Conservation (phyloP, 768 basidiomycete species). For the Gymnopilus junonius region DNA sequence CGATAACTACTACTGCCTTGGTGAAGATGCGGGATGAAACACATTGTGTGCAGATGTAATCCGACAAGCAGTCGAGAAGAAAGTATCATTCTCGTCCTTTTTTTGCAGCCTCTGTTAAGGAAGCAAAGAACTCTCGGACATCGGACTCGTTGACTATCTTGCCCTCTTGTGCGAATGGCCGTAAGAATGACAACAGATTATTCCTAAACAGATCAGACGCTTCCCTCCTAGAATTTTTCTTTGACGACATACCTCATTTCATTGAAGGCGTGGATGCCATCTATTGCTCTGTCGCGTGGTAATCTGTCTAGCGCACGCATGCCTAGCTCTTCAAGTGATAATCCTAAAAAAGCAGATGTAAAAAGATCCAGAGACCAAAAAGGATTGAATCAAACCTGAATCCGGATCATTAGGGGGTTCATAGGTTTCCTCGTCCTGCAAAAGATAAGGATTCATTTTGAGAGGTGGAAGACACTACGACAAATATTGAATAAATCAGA, state of each 20-base stretch:
- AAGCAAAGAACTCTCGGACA: slow-evolving; percentile 69
- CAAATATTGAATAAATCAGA: background rate
- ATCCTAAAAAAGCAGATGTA: slow-evolving; percentile 43
- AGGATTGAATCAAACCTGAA: slow-evolving; percentile 49
- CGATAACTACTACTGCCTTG: background rate
- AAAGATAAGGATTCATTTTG: slow-evolving; percentile 57
- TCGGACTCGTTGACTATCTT: slow-evolving; percentile 76
- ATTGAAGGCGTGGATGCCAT: slow-evolving; percentile 86
- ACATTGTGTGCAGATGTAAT: background rate
- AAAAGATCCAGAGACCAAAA: background rate
- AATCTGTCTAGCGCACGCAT: slow-evolving; percentile 74
- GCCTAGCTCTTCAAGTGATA: slow-evolving; percentile 84
- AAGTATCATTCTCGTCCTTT: slow-evolving; percentile 22
- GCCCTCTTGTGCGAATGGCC: slow-evolving; percentile 80
- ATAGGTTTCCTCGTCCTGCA: slow-evolving; percentile 83
- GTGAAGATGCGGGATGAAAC: background rate
- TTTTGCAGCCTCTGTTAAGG: slow-evolving; percentile 43
- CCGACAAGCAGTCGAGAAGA: background rate
- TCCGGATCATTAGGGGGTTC: slow-evolving; percentile 89
- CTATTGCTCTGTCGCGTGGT: slow-evolving; percentile 81
- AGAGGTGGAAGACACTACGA: slow-evolving; percentile 64
- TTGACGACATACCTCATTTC: slow-evolving; percentile 66
- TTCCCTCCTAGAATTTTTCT: background rate
- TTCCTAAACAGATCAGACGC: slow-evolving; percentile 50
- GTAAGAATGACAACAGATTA: slow-evolving; percentile 68